Evolutionary conservation across 179 eudicot genomes (phyloP).

Genomic region (Silene noctiflora): DNA sequence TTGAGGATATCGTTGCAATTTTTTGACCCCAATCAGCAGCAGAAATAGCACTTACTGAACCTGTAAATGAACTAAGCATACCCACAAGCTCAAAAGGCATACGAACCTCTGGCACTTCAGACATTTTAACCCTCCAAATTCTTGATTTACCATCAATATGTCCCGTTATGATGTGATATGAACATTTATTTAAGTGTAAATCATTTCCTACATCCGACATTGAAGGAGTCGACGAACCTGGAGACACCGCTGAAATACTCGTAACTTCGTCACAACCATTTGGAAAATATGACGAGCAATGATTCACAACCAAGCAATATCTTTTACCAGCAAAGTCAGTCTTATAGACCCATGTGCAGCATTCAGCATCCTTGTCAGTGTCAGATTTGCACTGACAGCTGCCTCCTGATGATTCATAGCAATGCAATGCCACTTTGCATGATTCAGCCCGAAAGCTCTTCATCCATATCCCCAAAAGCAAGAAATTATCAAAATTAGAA

Average conservation of each 20-base stretch:
- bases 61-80: constrained; percentile 50
- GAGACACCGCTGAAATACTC: constrained; percentile 53
- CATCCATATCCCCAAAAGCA: constrained; percentile 66
- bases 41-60: constrained; percentile 53
- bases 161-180: constrained; percentile 83
- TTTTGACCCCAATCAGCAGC: constrained; percentile 66
- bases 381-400: constrained; percentile 26
- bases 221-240: constrained; percentile 29
- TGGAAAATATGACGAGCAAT: constrained; percentile 56
- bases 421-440: constrained; percentile 65
- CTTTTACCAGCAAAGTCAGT: constrained; percentile 53
- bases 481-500: constrained; percentile 37
- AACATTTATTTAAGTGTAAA: constrained; percentile 27
- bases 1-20: constrained; percentile 59
- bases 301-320: constrained; percentile 48
- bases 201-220: constrained; percentile 33
- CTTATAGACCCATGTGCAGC: constrained; percentile 36
- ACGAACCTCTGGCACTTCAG: constrained; percentile 33
- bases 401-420: constrained; percentile 38
- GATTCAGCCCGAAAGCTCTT: constrained; percentile 57
- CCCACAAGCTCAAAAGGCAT: constrained; percentile 79
- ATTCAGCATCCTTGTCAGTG: constrained; percentile 27
- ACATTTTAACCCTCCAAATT: constrained; percentile 65
- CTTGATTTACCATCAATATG: constrained; percentile 65
- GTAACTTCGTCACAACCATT: constrained; percentile 50